Evolutionary conservation across 371 early-diverging fungal species (phyloP), one percentile per base, ranked within the genome.

Genomic region (Entomophthora muscae): DNA sequence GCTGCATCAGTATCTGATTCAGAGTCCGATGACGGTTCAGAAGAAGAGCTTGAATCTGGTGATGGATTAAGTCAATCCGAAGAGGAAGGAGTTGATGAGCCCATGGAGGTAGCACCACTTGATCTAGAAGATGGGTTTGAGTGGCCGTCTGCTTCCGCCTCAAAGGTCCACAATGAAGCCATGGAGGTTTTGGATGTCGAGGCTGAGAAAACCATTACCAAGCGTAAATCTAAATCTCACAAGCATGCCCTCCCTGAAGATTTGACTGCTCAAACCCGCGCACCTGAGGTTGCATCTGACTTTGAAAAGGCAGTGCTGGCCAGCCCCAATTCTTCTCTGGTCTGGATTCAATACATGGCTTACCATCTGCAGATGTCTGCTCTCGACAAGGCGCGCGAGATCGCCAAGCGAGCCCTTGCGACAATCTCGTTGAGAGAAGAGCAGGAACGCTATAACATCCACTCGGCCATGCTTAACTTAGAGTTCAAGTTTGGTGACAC

Each of bases 311-410:
- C 93, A 33, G 65, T 98, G 52, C 76, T 98, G 32, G 91, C 90
- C 7, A 91, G 93, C 28, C 98, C 98, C 68, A 90, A 93, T 77
- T 86, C 88, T 32, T 96, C 96, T 17, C 91, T 82, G 77, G 66
- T 96, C 62, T 98, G 98, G 98, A 89, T 98, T 69, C 90, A 94
- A 73, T 98, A 90, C 70, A 98, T 98, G 97, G 93, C 96, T 2
- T 90, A 88, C 77, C 90, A 90, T 65, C 76, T 95, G 2, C 83
- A 93, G 64, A 73, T 93, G 64, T 86, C 89, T 1, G 92, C 94
- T 70, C 81, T 96, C 52, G 85, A 77, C 26, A 90, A 89, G 67
- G 97, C 97, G 3, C 88, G 97, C 32, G 82, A 82, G 58, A 83
- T 96, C 61, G 95, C 88, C 56, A 89, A 95, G 68, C 84, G 93